A percentile compares a stretch with the other conserved stretches of the same genome.
phyloP scores from a whole-genome alignment of 2,329 filamentous ascomycete genomes.

The Botrytis sinoallii region DNA sequence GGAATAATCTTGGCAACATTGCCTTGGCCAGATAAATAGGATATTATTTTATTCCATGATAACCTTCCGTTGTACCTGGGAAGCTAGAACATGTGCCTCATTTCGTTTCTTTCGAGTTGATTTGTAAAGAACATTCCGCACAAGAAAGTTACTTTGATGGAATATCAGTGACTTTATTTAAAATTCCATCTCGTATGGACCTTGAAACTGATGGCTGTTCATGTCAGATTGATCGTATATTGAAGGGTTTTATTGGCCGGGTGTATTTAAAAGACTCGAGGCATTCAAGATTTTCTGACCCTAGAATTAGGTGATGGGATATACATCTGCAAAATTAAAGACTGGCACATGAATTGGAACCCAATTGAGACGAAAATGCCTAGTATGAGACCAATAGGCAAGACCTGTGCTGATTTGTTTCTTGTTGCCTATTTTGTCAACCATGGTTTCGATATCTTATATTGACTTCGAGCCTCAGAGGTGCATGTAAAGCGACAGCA shows the following conservation, averaged over 20 bases:
- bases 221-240: neutral
- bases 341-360: neutral
- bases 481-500: neutral
- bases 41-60: neutral
- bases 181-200: neutral
- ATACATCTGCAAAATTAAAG: neutral
- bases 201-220: neutral
- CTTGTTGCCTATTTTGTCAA: neutral
- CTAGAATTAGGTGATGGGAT: neutral
- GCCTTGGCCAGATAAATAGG: neutral
- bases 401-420: neutral
- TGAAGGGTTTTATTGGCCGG: neutral
- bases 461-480: slow-evolving; percentile 3
- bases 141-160: neutral
- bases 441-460: neutral
- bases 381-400: neutral
- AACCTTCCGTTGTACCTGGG: neutral
- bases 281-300: neutral
- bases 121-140: neutral
- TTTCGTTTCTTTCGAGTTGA: neutral
- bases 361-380: neutral
- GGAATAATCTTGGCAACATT: neutral
- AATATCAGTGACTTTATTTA: neutral
- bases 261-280: neutral
- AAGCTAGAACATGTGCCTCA: neutral